Percentiles rank a stretch among this genome's conserved stretches.
Evolutionary conservation across 2,329 filamentous ascomycete species (phyloP).

Genomic region (Celoporthe dispersa): DNA sequence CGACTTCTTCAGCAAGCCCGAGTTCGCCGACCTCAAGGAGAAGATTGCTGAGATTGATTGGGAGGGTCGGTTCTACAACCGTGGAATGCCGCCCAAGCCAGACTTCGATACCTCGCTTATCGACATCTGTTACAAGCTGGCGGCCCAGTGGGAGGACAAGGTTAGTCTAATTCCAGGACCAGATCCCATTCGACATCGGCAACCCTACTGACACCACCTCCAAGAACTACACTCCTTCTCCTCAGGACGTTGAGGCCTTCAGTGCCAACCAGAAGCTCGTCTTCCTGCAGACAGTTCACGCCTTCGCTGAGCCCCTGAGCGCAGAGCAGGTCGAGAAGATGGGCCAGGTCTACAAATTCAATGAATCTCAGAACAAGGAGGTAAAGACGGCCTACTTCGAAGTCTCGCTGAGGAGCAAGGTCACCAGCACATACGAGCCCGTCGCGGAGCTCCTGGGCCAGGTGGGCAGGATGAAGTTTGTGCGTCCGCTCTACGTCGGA

Average conservation of each 20-base stretch:
- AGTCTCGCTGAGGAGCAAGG: slow-evolving; percentile 76
- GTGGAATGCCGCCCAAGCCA: slow-evolving; percentile 88
- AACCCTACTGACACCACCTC: not conserved
- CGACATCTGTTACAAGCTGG: slow-evolving; percentile 81
- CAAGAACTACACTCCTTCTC: slow-evolving; percentile 66
- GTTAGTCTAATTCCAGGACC: slow-evolving; percentile 42
- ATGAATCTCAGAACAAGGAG: slow-evolving; percentile 82
- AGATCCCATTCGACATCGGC: no score
- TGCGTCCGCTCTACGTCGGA: slow-evolving; percentile 79
- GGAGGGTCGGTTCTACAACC: slow-evolving; percentile 87
- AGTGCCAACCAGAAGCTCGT: slow-evolving; percentile 89
- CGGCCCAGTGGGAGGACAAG: slow-evolving; percentile 75
- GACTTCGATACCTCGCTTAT: slow-evolving; percentile 88
- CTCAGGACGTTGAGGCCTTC: slow-evolving; percentile 73
- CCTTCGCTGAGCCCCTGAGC: slow-evolving; percentile 66
- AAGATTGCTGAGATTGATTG: slow-evolving; percentile 80
- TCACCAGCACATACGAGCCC: slow-evolving; percentile 69
- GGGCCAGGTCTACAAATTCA: slow-evolving; percentile 74
- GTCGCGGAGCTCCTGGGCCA: slow-evolving; percentile 76
- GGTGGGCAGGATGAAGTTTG: slow-evolving; percentile 97
- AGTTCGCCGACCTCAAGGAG: slow-evolving; percentile 65
- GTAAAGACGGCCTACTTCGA: slow-evolving; percentile 80
- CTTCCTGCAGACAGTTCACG: slow-evolving; percentile 78
- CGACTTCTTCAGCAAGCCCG: slow-evolving; percentile 74
- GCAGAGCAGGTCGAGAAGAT: slow-evolving; percentile 70